Conservation (phyloP, 192 early-diverging fungal species). For the Gryganskiella cystojenkinii region DNA sequence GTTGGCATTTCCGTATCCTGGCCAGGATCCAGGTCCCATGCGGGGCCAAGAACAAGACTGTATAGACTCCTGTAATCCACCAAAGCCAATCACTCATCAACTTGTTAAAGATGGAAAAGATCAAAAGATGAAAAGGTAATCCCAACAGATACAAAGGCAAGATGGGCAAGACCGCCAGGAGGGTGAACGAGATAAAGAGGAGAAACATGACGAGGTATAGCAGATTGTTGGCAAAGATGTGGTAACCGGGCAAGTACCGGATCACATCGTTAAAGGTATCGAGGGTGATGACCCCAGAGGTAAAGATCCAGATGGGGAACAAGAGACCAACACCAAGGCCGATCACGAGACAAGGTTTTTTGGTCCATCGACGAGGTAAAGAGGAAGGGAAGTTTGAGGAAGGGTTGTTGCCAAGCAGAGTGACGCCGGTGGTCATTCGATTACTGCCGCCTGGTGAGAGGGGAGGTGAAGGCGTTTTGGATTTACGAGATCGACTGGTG, state of each 20-base stretch:
- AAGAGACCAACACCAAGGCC: slow-evolving; percentile 11
- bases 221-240: slow-evolving; percentile 47
- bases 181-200: slow-evolving; percentile 32
- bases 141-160: slow-evolving; percentile 29
- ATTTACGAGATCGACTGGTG: slow-evolving; percentile 7
- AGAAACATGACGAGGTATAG: slow-evolving; percentile 53
- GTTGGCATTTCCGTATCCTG: slow-evolving; percentile 1
- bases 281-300: slow-evolving; percentile 37
- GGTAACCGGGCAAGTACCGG: slow-evolving; percentile 44
- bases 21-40: slow-evolving; percentile 8
- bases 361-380: slow-evolving; percentile 6
- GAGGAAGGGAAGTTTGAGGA: slow-evolving; percentile 1
- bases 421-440: not conserved
- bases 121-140: slow-evolving; percentile 46
- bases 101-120: slow-evolving; percentile 48
- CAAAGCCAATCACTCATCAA: slow-evolving; percentile 36
- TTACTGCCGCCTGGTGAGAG: not conserved
- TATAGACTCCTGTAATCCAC: slow-evolving; percentile 41
- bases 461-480: slow-evolving; percentile 26
- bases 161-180: slow-evolving; percentile 24
- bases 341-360: slow-evolving; percentile 16
- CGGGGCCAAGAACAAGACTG: slow-evolving; percentile 17
- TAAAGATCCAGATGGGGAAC: slow-evolving; percentile 38
- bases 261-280: slow-evolving; percentile 45
- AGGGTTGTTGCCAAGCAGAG: not conserved